Evolutionary conservation across 2,329 filamentous ascomycete species (phyloP).

Genomic region (Pseudogymnoascus destructans): DNA sequence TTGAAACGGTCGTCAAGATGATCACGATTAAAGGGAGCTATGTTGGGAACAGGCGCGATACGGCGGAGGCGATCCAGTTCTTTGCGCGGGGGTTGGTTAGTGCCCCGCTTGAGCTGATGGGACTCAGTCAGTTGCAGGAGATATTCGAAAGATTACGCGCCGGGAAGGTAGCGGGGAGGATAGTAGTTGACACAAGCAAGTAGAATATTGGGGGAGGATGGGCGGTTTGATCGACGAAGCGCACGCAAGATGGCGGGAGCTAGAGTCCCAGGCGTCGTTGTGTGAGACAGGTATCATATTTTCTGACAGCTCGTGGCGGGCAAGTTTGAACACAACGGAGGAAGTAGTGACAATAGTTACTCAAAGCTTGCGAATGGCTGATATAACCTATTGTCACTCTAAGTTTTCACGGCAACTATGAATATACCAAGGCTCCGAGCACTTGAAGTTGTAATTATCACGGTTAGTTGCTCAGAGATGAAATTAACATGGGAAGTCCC

Average conservation of each 20-base stretch:
- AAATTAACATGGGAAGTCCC: neutral
- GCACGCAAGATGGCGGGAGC: neutral
- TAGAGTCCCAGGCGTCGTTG: neutral
- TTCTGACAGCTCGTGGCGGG: neutral
- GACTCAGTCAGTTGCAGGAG: constrained; percentile 62
- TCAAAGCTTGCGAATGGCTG: neutral
- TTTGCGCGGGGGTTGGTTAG: constrained; percentile 73
- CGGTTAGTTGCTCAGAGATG: neutral
- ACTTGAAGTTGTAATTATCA: neutral
- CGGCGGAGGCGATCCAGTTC: constrained; percentile 82
- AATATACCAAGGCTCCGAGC: neutral
- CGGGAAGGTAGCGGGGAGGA: constrained; percentile 62
- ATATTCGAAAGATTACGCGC: constrained; percentile 67
- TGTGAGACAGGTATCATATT: neutral
- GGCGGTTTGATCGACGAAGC: neutral
- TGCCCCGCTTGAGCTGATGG: constrained; percentile 73
- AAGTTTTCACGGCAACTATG: neutral
- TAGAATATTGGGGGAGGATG: constrained; percentile 25
- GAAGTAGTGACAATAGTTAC: neutral
- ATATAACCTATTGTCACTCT: neutral
- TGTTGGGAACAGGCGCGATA: constrained; percentile 84
- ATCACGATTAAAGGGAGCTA: constrained; percentile 86
- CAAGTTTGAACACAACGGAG: neutral
- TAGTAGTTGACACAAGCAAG: constrained; percentile 62
- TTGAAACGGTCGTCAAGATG: constrained; percentile 81